These are phyloP conservation scores for Fonsecaea nubica DNA, from an alignment of 2,329 filamentous ascomycete species.

Conservation along the genomic window DNA sequence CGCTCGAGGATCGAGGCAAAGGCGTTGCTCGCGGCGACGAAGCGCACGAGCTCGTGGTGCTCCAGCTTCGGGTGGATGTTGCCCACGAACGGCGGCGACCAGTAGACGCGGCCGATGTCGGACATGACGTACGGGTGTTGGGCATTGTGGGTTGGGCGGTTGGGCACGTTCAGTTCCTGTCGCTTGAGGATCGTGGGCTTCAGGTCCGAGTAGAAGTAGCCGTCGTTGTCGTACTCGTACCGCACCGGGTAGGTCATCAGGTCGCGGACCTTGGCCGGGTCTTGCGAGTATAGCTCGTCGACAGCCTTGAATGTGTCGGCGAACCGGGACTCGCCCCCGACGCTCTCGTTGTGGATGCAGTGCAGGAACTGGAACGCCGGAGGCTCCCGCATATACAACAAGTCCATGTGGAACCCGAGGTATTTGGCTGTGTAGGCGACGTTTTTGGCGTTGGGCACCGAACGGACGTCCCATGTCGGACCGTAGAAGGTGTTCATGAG, in stretches of 20 bases:
- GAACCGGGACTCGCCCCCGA: constrained; percentile 86
- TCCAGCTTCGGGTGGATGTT: constrained; percentile 49
- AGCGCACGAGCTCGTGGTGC: constrained; percentile 15
- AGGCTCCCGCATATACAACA: constrained; percentile 81
- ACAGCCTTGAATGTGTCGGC: constrained; percentile 74
- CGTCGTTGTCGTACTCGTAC: constrained; percentile 65
- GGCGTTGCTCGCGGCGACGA: constrained; percentile 57
- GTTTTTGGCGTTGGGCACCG: constrained; percentile 82
- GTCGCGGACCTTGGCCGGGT: constrained; percentile 42
- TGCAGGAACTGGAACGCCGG: constrained; percentile 88
- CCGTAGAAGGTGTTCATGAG: constrained; percentile 92
- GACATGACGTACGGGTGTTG: constrained; percentile 13
- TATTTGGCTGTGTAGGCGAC: constrained; percentile 85
- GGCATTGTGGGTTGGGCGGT: constrained; percentile 23
- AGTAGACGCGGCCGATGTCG: constrained; percentile 60
- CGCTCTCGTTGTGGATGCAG: constrained; percentile 79
- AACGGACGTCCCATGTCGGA: constrained; percentile 84
- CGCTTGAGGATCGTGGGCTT: constrained; percentile 61
- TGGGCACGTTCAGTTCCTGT: constrained; percentile 29
- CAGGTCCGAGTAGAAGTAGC: constrained; percentile 66
- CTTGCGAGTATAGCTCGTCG: constrained; percentile 44
- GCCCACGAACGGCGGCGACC: constrained; percentile 82
- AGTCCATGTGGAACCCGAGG: constrained; percentile 90
- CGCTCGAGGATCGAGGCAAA: constrained; percentile 68
- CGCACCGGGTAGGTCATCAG: constrained; percentile 31